Evolutionary conservation across 129 eudicot genomes (phyloP).

Genomic region (Helianthus annuus): DNA sequence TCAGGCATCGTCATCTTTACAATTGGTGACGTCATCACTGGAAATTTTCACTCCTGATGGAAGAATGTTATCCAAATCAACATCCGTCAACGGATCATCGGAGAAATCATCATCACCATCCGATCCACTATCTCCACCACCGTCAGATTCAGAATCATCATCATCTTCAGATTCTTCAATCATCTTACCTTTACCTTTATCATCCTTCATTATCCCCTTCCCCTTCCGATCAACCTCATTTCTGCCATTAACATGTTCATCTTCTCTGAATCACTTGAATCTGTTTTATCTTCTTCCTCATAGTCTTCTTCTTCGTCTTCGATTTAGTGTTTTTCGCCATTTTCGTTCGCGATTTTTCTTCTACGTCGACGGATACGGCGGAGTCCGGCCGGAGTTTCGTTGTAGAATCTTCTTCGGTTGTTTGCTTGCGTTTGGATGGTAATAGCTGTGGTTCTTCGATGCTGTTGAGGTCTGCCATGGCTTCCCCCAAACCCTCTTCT

Average conservation of each 20-base stretch:
- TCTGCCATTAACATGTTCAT: conserved; percentile 35
- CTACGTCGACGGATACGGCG: neutral
- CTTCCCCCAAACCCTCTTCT: conserved; percentile 2
- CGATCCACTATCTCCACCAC: neutral
- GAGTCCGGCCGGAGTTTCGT: conserved; percentile 47
- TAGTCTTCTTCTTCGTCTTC: conserved; percentile 37
- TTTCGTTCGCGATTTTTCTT: conserved; percentile 13
- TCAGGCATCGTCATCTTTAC: conserved; percentile 29
- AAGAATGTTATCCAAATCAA: conserved; percentile 85
- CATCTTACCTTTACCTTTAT: conserved; percentile 73
- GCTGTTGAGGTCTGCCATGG: conserved; percentile 52
- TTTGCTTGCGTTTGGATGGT: conserved; percentile 46
- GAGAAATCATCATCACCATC: conserved; percentile 49
- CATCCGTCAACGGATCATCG: conserved; percentile 90
- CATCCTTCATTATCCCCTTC: conserved; percentile 58
- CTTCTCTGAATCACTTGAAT: conserved; percentile 30
- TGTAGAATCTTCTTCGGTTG: conserved; percentile 4
- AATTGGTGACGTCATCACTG: conserved; percentile 16
- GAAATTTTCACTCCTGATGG: conserved; percentile 54
- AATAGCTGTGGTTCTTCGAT: conserved; percentile 38
- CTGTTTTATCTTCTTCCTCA: conserved; percentile 10
- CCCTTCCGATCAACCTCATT: conserved; percentile 53
- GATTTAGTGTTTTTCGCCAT: conserved; percentile 20
- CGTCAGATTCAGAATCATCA: conserved; percentile 36
- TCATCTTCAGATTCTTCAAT: conserved; percentile 62